phyloP scores from a whole-genome alignment of 176 grass and related monocot species.

The Oryza longistaminata region DNA sequence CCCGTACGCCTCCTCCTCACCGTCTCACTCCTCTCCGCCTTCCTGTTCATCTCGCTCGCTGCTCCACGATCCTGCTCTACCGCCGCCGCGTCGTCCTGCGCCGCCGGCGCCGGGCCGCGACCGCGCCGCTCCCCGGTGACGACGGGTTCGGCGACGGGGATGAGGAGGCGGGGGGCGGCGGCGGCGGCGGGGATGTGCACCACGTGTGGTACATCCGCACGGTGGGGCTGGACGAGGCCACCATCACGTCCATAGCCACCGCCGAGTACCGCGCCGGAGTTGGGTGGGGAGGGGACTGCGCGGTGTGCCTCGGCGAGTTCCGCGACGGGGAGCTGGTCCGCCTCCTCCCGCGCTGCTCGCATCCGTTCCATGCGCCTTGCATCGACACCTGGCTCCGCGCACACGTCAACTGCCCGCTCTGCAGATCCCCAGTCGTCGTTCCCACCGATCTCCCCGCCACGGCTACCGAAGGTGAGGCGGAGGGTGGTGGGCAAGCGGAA shows the following conservation, averaged over 20 bases:
- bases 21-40: slow-evolving; percentile 46
- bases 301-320: slow-evolving; percentile 87
- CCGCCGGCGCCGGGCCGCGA: slow-evolving; percentile 7
- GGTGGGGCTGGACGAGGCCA: slow-evolving; percentile 72
- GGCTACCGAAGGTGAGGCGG: not conserved
- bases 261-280: slow-evolving; percentile 51
- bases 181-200: slow-evolving; percentile 56
- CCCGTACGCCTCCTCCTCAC: slow-evolving; percentile 52
- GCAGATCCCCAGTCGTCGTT: slow-evolving; percentile 54
- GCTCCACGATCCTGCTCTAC: slow-evolving; percentile 52
- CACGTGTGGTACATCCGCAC: slow-evolving; percentile 82
- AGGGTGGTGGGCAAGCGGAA: not conserved
- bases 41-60: slow-evolving; percentile 56
- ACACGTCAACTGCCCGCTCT: slow-evolving; percentile 77
- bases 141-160: slow-evolving; percentile 20
- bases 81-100: slow-evolving; percentile 49
- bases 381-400: slow-evolving; percentile 88
- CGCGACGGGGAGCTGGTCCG: slow-evolving; percentile 66
- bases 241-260: slow-evolving; percentile 67
- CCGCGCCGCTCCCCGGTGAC: not conserved
- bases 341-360: slow-evolving; percentile 72
- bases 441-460: slow-evolving; percentile 16
- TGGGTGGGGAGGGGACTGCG: slow-evolving; percentile 53
- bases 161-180: slow-evolving; percentile 35
- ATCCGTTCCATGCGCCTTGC: slow-evolving; percentile 72